Evolutionary conservation across 331 rosid genomes (phyloP).

Genomic region (Quercus tomentella): DNA sequence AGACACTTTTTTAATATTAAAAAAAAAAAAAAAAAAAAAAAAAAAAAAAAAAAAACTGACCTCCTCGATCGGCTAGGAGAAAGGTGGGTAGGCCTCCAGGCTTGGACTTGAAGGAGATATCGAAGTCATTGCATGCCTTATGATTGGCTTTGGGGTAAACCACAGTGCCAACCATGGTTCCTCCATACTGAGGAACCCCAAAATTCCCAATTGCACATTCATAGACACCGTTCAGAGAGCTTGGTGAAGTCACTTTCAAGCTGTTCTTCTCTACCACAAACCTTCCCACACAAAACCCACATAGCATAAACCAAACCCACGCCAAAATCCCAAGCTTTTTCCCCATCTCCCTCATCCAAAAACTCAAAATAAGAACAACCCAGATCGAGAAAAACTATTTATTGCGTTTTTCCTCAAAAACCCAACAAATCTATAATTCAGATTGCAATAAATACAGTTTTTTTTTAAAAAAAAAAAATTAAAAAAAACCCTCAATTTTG

Average conservation of each 20-base stretch:
- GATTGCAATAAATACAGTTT: slow-evolving; percentile 5
- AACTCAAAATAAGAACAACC: slow-evolving; percentile 2
- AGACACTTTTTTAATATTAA: too few species aligned
- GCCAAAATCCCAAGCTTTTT: slow-evolving; percentile 35
- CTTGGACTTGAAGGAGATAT: slow-evolving; percentile 57
- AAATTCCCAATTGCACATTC: slow-evolving; percentile 97
- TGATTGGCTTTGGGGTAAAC: slow-evolving; percentile 76
- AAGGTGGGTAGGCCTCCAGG: slow-evolving; percentile 71
- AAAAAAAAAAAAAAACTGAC: slow-evolving; percentile 23
- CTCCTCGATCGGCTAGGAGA: slow-evolving; percentile 93
- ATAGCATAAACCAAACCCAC: slow-evolving; percentile 47
- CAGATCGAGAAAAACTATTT: slow-evolving; percentile 17
- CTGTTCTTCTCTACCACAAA: slow-evolving; percentile 97
- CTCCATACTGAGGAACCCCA: slow-evolving; percentile 96
- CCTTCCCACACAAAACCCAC: slow-evolving; percentile 57
- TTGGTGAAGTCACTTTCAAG: slow-evolving; percentile 69
- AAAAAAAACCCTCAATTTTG: not conserved
- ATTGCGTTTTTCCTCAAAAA: not conserved
- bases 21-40: not conserved
- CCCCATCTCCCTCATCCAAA: slow-evolving; percentile 34
- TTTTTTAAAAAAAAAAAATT: too few species aligned
- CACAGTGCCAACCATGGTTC: slow-evolving; percentile 79
- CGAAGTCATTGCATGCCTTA: slow-evolving; percentile 59
- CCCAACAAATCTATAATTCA: slow-evolving; percentile 5
- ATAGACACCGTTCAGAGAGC: slow-evolving; percentile 51